Conservation (phyloP, 1,284 basidiomycete species). For the Melampsora larici-populina region DNA sequence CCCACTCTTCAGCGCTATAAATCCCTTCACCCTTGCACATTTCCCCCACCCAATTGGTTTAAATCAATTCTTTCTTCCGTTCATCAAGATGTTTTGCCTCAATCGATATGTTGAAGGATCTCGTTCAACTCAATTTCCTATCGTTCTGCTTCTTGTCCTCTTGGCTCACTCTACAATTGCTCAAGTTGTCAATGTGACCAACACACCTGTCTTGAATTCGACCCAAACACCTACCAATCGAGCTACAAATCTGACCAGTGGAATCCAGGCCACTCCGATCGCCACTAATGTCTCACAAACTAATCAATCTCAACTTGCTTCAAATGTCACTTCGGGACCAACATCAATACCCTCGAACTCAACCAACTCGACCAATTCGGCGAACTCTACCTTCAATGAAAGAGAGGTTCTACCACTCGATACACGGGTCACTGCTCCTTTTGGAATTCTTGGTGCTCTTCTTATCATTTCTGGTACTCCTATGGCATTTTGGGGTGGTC, state of each 20-base stretch:
- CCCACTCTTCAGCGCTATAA: too few relatives aligned
- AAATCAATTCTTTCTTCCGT: too few relatives aligned
- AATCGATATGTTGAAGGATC: not conserved
- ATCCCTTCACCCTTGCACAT: too few relatives aligned
- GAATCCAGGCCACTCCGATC: not conserved
- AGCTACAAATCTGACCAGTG: not conserved
- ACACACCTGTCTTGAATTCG: constrained; percentile 1
- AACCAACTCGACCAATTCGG: not conserved
- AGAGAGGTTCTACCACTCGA: constrained; percentile 25
- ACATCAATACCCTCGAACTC: not conserved
- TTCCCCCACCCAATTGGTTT: too few relatives aligned
- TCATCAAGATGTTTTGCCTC: too few relatives aligned
- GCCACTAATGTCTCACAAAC: not conserved
- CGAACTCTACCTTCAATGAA: constrained; percentile 18
- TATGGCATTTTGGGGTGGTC: constrained; percentile 43
- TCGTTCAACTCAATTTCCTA: not conserved
- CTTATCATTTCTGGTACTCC: constrained; percentile 36
- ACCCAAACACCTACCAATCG: not conserved
- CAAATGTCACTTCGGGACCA: not conserved
- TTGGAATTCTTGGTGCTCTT: constrained; percentile 33
- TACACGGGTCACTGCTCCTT: constrained; percentile 36
- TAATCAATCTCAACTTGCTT: not conserved
- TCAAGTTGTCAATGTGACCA: not conserved
- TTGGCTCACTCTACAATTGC: not conserved
- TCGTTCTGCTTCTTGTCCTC: not conserved